These are phyloP conservation scores for Mortierella antarctica DNA, from an alignment of 192 early-diverging fungal species.

Conservation along the genomic window DNA sequence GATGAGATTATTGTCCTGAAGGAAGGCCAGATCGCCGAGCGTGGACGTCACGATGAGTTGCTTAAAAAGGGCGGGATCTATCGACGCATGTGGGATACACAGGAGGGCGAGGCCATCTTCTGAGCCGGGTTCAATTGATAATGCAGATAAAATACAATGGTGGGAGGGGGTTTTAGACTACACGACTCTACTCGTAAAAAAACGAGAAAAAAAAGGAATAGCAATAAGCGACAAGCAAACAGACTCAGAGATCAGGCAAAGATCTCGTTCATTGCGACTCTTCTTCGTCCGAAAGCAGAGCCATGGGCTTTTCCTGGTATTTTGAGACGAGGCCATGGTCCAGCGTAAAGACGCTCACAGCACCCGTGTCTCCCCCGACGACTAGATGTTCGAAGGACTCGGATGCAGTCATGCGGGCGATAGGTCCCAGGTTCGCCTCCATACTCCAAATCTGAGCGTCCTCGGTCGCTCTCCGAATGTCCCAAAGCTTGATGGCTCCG, in stretches of 20 bases:
- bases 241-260: not conserved
- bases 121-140: not conserved
- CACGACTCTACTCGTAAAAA: no score
- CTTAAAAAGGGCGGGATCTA: conserved; percentile 80
- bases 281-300: conserved; percentile 3
- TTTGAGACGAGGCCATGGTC: conserved; percentile 20
- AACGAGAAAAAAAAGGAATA: not conserved
- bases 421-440: conserved; percentile 28
- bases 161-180: not conserved
- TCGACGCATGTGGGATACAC: conserved; percentile 88
- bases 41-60: conserved; percentile 86
- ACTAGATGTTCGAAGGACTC: conserved; percentile 12
- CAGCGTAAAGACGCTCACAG: conserved; percentile 24
- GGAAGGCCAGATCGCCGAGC: conserved; percentile 86
- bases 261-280: not conserved
- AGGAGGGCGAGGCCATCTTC: conserved; percentile 59
- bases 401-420: conserved; percentile 19
- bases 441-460: conserved; percentile 26
- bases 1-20: conserved; percentile 94
- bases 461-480: conserved; percentile 37
- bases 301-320: conserved; percentile 27
- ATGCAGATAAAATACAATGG: not conserved
- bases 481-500: conserved; percentile 36
- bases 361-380: conserved; percentile 30
- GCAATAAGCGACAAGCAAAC: not conserved